Evolutionary conservation across 164 flowering plant species (phyloP).

Genomic region (Liquidambar formosana): DNA sequence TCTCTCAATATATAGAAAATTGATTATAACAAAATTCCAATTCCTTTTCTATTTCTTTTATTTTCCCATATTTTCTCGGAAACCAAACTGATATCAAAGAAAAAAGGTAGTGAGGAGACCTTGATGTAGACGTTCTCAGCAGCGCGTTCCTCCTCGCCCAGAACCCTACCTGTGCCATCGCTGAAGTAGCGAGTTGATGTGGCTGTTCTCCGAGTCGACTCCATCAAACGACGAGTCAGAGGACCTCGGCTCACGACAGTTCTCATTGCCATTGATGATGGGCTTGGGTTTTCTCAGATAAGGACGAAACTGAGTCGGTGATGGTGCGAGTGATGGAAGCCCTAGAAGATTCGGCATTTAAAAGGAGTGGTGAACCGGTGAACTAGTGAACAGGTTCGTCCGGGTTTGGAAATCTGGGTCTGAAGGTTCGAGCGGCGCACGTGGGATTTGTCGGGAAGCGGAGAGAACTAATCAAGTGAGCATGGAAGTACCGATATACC

Average conservation of each 20-base stretch:
- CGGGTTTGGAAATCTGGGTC: no score
- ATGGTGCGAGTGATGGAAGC: no score
- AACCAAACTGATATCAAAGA: conserved; percentile 2
- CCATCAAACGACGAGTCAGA: conserved; percentile 37
- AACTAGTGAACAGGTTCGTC: no score
- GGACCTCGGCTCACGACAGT: neutral
- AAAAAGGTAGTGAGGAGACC: conserved; percentile 27
- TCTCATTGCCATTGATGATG: no score
- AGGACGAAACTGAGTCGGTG: no score
- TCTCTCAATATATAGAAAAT: neutral
- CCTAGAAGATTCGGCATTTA: no score
- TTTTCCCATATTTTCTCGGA: neutral
- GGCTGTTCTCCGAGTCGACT: conserved; percentile 28
- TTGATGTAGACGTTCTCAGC: conserved; percentile 56
- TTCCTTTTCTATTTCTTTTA: neutral
- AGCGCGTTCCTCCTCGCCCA: conserved; percentile 67
- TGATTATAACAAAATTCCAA: neutral
- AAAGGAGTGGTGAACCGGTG: no score
- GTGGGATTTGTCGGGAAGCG: no score
- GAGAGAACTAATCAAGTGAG: no score
- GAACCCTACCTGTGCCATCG: conserved; percentile 43
- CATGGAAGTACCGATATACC: no score
- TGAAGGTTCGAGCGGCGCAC: no score
- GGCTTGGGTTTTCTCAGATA: no score
- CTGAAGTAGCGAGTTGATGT: conserved; percentile 40